phyloP scores from a whole-genome alignment of 2,329 filamentous ascomycete species.

The Penicillium aurantiogriseum region DNA sequence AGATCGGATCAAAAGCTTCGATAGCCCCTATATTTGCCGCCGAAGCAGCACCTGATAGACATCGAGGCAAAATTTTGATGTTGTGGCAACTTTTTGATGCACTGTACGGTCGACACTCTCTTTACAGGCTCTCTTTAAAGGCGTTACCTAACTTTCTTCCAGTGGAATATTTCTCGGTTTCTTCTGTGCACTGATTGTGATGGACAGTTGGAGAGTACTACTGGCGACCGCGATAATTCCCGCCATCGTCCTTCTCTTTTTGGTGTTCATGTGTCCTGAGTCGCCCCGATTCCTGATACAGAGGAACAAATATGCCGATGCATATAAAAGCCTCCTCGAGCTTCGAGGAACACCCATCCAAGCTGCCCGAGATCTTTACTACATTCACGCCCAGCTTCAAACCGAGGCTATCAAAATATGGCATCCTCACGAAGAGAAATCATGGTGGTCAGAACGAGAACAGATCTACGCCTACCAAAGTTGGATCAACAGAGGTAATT shows the following conservation, averaged over 20 bases:
- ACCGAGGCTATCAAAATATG: background rate
- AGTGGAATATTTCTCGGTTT: slow-evolving; percentile 3
- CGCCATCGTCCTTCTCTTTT: background rate
- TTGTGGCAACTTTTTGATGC: slow-evolving; percentile 27
- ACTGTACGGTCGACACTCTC: slow-evolving; percentile 11
- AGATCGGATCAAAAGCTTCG: slow-evolving; percentile 26
- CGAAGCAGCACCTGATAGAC: slow-evolving; percentile 19
- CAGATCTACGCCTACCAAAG: background rate
- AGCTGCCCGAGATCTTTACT: slow-evolving; percentile 16
- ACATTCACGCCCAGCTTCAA: slow-evolving; percentile 33
- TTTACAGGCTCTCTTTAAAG: background rate
- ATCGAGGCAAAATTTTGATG: slow-evolving; percentile 22
- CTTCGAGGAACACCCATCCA: background rate
- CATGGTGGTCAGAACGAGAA: background rate
- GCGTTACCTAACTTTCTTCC: background rate
- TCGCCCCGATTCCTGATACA: slow-evolving; percentile 21
- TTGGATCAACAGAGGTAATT: background rate
- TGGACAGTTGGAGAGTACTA: background rate
- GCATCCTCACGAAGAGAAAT: background rate
- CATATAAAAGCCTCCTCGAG: background rate
- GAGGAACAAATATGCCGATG: background rate
- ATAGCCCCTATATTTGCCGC: slow-evolving; percentile 26
- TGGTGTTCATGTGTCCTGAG: slow-evolving; percentile 2
- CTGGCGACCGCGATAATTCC: background rate
- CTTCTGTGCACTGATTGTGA: background rate